Conservation (phyloP, 108 stramenopile genomes). For the Skeletonema costatum region DNA sequence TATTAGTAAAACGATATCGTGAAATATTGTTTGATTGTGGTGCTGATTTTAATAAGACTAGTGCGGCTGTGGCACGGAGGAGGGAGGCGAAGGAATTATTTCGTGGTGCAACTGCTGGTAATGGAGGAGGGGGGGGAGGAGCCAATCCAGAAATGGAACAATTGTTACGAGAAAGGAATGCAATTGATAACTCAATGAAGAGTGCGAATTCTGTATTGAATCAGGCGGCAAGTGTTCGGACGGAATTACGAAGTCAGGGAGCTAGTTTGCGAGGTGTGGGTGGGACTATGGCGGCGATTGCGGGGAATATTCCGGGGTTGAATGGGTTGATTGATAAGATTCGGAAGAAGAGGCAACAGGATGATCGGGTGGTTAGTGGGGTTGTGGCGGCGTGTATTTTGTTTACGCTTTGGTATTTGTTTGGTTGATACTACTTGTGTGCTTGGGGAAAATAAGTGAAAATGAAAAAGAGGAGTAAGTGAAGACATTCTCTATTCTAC, state of each 20-base stretch:
- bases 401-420: conserved; percentile 88
- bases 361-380: conserved; percentile 83
- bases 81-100: conserved; percentile 76
- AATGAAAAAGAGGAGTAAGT: too few relatives aligned
- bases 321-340: conserved; percentile 81
- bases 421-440: conserved; percentile 46
- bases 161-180: conserved; percentile 78
- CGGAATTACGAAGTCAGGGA: conserved; percentile 71
- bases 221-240: conserved; percentile 71
- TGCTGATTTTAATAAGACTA: conserved; percentile 77
- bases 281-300: conserved; percentile 61
- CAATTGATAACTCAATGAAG: conserved; percentile 76
- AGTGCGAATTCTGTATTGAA: conserved; percentile 63
- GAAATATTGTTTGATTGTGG: conserved; percentile 84
- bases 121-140: neutral
- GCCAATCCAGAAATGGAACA: conserved; percentile 74
- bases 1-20: conserved; percentile 80
- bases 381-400: conserved; percentile 87
- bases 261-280: conserved; percentile 58
- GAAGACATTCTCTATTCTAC: too few relatives aligned
- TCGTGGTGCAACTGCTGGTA: conserved; percentile 43
- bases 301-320: conserved; percentile 79
- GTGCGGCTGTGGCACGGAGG: conserved; percentile 51
- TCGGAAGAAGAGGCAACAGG: conserved; percentile 67
- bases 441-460: too few relatives aligned